Conservation (phyloP, 345 rosid species). For the Erysimum cheiranthoides region DNA sequence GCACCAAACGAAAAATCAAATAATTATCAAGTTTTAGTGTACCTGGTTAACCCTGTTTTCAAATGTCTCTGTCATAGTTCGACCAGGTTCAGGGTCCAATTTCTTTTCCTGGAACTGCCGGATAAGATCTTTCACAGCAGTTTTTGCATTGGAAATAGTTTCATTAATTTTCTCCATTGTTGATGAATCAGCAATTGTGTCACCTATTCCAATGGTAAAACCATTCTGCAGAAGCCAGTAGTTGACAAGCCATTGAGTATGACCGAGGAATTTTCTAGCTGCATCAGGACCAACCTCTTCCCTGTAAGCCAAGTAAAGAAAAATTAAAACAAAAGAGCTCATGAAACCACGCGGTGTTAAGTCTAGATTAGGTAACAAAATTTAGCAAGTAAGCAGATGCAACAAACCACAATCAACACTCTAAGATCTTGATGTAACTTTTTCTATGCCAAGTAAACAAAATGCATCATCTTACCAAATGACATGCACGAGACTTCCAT, state of each 20-base stretch:
- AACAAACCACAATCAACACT: conserved; percentile 14
- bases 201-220: conserved; percentile 98
- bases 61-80: conserved; percentile 95
- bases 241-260: conserved; percentile 99
- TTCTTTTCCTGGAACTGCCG: conserved; percentile 68
- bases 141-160: conserved; percentile 82
- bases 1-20: conserved; percentile 4
- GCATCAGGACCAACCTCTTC: conserved; percentile 99
- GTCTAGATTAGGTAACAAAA: neutral
- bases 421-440: neutral
- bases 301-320: conserved; percentile 52
- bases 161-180: conserved; percentile 95
- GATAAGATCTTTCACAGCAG: conserved; percentile 81
- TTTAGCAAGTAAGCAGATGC: neutral
- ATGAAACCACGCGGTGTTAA: neutral
- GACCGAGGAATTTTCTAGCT: conserved; percentile 97
- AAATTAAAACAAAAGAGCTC: conserved; percentile 5
- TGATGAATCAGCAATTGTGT: conserved; percentile 94
- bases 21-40: neutral
- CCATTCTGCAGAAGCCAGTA: conserved; percentile 97
- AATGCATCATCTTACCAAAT: conserved; percentile 65
- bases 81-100: conserved; percentile 94
- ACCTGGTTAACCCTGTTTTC: conserved; percentile 99
- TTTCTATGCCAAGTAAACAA: neutral
- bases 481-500: conserved; percentile 96